These are phyloP conservation scores for Cryphonectria carpinicola DNA, from an alignment of 2,329 filamentous ascomycete species.

Conservation along the genomic window DNA sequence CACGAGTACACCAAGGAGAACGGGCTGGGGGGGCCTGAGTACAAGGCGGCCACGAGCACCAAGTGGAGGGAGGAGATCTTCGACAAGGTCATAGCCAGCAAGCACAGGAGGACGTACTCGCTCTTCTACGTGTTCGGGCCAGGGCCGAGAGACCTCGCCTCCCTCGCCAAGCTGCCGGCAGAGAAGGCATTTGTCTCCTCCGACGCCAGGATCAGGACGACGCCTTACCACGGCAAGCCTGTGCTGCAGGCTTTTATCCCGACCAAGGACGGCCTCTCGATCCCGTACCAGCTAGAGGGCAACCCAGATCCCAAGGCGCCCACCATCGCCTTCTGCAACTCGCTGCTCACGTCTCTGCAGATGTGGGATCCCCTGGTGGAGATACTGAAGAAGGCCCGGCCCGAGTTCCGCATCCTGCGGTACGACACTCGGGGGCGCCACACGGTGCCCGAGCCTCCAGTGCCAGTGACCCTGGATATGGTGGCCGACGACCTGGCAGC, in stretches of 20 bases:
- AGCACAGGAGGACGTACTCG: conserved; percentile 64
- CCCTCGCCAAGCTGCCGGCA: conserved; percentile 55
- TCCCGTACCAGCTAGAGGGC: conserved; percentile 79
- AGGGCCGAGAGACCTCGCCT: conserved; percentile 68
- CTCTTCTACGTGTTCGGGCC: conserved; percentile 82
- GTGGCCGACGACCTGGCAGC: conserved; percentile 69
- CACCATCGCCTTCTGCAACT: conserved; percentile 77
- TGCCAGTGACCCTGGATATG: conserved; percentile 63
- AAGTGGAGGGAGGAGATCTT: conserved; percentile 64
- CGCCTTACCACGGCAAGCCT: conserved; percentile 50
- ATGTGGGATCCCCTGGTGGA: conserved; percentile 81
- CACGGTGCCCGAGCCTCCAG: conserved; percentile 49
- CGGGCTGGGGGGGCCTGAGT: conserved; percentile 66
- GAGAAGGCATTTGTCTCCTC: conserved; percentile 55
- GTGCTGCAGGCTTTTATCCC: conserved; percentile 70
- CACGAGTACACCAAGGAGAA: conserved; percentile 74
- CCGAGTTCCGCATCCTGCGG: conserved; percentile 72
- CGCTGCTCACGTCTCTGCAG: conserved; percentile 73
- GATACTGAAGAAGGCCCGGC: conserved; percentile 61
- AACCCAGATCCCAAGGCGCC: conserved; percentile 68
- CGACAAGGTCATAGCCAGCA: conserved; percentile 59
- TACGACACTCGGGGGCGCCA: conserved; percentile 77
- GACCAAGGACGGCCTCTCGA: conserved; percentile 66
- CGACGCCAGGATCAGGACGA: conserved; percentile 60
- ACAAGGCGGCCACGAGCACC: conserved; percentile 65